Percentiles rank a stretch among this genome's conserved stretches.
Evolutionary conservation across 805 yeast species (phyloP).

Genomic region (Ogataea pilisensis): DNA sequence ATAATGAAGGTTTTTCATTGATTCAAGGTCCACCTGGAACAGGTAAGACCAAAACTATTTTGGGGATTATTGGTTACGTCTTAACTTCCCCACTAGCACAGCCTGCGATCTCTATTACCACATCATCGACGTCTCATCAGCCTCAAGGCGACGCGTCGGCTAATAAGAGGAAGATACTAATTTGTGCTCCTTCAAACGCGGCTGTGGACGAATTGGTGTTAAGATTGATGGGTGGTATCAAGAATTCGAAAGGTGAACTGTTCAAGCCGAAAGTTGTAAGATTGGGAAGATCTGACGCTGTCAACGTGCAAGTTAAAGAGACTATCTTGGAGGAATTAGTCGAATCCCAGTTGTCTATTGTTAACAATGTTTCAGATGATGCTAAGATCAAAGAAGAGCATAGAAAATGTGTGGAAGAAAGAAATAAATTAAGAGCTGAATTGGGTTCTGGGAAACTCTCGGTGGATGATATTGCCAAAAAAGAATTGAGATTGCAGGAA

Average conservation of each 20-base stretch:
- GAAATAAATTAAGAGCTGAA: conserved; percentile 50
- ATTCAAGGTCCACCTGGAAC: conserved; percentile 99
- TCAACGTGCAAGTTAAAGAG: conserved; percentile 76
- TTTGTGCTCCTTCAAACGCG: conserved; percentile 98
- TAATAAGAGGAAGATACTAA: conserved; percentile 54
- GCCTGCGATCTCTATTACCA: conserved; percentile 6
- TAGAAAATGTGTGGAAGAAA: conserved; percentile 48
- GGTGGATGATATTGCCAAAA: conserved; percentile 41
- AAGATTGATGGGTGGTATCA: conserved; percentile 72
- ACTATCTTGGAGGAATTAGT: conserved; percentile 83
- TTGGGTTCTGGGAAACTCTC: conserved; percentile 24
- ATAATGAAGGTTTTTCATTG: conserved; percentile 71
- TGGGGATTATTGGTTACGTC: conserved; percentile 83
- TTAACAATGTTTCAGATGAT: conserved; percentile 37
- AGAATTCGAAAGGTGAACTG: conserved; percentile 46
- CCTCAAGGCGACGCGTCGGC: conserved; percentile 3
- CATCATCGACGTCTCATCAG: conserved; percentile 8
- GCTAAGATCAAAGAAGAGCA: conserved; percentile 46
- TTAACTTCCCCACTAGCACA: conserved; percentile 35
- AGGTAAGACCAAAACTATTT: conserved; percentile 95
- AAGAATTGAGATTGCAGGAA: conserved; percentile 49
- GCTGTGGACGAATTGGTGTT: conserved; percentile 94
- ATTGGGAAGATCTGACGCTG: conserved; percentile 85
- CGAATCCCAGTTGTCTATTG: conserved; percentile 50
- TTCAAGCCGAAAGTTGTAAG: conserved; percentile 72